phyloP scores from a whole-genome alignment of 306 rosid species.

The Senna tora region DNA sequence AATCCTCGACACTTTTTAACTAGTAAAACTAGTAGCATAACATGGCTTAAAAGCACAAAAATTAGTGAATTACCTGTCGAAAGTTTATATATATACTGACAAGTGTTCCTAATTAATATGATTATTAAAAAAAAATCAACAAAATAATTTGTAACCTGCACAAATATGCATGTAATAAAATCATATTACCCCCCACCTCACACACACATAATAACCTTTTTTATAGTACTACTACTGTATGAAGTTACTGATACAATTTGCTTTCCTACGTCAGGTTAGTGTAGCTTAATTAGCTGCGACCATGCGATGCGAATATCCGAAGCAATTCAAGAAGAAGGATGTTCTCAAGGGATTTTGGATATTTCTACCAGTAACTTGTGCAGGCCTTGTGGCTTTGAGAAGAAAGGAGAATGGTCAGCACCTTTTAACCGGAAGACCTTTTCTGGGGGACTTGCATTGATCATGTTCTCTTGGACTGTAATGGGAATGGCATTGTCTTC shows the following conservation, averaged over 20 bases:
- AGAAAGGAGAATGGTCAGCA: slow-evolving; percentile 96
- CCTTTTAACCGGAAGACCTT: slow-evolving; percentile 74
- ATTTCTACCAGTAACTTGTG: slow-evolving; percentile 90
- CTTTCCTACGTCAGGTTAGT: slow-evolving; percentile 42
- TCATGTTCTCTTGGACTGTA: slow-evolving; percentile 74
- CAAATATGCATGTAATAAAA: not conserved
- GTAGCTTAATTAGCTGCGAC: slow-evolving; percentile 19
- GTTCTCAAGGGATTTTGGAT: slow-evolving; percentile 56
- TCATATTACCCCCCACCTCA: not conserved
- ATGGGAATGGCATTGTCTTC: slow-evolving; percentile 91
- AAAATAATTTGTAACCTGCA: slow-evolving; percentile 32
- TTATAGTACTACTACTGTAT: slow-evolving; percentile 14
- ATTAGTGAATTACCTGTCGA: not conserved
- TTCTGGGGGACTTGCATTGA: slow-evolving; percentile 78
- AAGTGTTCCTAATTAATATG: slow-evolving; percentile 28
- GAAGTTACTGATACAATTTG: not conserved
- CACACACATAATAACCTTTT: too few relatives aligned
- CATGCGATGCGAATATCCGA: slow-evolving; percentile 29
- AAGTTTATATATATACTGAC: slow-evolving; percentile 29
- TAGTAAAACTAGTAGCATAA: slow-evolving; percentile 12
- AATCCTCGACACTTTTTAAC: not conserved
- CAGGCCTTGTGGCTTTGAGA: slow-evolving; percentile 96
- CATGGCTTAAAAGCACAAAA: slow-evolving; percentile 19
- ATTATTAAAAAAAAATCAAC: not conserved
- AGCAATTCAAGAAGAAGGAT: slow-evolving; percentile 34